Percentiles rank a stretch among this genome's conserved stretches.
Conservation (phyloP, 2,329 filamentous ascomycete genomes). For the Colletotrichum sp. region DNA sequence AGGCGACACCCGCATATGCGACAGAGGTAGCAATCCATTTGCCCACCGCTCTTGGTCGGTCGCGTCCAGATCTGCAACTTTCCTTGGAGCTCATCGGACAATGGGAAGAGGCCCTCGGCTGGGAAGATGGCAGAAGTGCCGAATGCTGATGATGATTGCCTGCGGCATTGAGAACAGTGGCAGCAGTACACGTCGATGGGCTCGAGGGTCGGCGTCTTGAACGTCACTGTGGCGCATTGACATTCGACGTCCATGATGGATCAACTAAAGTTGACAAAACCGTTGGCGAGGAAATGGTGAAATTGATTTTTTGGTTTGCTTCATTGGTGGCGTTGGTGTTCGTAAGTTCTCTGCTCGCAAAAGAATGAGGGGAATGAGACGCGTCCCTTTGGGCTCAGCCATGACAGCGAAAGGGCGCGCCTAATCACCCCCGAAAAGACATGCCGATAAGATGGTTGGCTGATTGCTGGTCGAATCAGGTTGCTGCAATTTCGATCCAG, state of each 20-base stretch:
- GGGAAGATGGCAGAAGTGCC: constrained; percentile 50
- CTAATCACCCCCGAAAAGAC: neutral
- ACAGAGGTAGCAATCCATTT: constrained; percentile 49
- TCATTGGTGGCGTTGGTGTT: neutral
- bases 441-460: neutral
- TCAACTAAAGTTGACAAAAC: too few relatives aligned
- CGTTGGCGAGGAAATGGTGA: neutral
- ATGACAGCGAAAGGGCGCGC: neutral
- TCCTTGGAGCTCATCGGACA: constrained; percentile 33
- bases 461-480: neutral
- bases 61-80: constrained; percentile 42
- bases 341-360: neutral
- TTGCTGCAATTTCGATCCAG: neutral
- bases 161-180: constrained; percentile 52
- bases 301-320: neutral
- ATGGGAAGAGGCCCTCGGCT: constrained; percentile 44
- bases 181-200: constrained; percentile 46
- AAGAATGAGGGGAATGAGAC: neutral
- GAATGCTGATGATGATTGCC: constrained; percentile 50
- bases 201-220: constrained; percentile 37
- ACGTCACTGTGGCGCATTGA: constrained; percentile 44
- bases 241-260: constrained; percentile 34
- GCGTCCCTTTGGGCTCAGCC: too few relatives aligned
- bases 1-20: constrained; percentile 49
- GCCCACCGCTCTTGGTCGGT: constrained; percentile 42